These are phyloP conservation scores for Hygrophoropsis aurantiaca DNA, from an alignment of 768 basidiomycete species.

Conservation along the genomic window DNA sequence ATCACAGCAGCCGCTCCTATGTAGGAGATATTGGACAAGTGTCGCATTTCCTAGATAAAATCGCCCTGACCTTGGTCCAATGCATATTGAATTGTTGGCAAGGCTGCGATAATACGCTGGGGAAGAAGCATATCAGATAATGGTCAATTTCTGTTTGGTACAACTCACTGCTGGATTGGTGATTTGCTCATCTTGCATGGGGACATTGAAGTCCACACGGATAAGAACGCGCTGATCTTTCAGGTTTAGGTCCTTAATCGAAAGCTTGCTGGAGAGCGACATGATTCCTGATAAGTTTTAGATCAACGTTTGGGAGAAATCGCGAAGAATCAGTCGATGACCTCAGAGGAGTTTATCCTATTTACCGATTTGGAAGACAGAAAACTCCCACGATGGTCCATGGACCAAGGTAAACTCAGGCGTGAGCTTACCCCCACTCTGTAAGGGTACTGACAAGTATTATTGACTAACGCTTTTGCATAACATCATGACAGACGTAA, in stretches of 20 bases:
- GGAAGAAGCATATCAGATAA: slow-evolving; percentile 9
- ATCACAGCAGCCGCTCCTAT: slow-evolving; percentile 79
- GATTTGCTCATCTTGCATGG: slow-evolving; percentile 85
- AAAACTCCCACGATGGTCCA: slow-evolving; percentile 8
- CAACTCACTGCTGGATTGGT: slow-evolving; percentile 90
- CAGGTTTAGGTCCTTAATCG: slow-evolving; percentile 89
- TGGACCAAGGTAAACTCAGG: too few species aligned
- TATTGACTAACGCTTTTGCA: too few species aligned
- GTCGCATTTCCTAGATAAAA: neutral
- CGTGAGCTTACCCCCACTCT: too few species aligned
- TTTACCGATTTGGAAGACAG: slow-evolving; percentile 9
- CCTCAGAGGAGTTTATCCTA: slow-evolving; percentile 12
- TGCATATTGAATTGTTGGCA: slow-evolving; percentile 94
- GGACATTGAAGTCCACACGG: slow-evolving; percentile 96
- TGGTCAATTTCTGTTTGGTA: neutral
- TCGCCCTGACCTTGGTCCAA: slow-evolving; percentile 67
- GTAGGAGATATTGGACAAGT: neutral
- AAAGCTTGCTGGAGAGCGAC: slow-evolving; percentile 95
- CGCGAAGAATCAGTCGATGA: slow-evolving; percentile 2
- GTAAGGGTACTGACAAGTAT: too few species aligned
- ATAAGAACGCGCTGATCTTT: slow-evolving; percentile 87
- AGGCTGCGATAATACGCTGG: slow-evolving; percentile 94
- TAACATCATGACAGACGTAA: slow-evolving; percentile 38
- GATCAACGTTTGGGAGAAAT: neutral
- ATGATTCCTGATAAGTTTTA: slow-evolving; percentile 44